phyloP scores from a whole-genome alignment of 1,284 basidiomycete species.

The Grifola frondosa region DNA sequence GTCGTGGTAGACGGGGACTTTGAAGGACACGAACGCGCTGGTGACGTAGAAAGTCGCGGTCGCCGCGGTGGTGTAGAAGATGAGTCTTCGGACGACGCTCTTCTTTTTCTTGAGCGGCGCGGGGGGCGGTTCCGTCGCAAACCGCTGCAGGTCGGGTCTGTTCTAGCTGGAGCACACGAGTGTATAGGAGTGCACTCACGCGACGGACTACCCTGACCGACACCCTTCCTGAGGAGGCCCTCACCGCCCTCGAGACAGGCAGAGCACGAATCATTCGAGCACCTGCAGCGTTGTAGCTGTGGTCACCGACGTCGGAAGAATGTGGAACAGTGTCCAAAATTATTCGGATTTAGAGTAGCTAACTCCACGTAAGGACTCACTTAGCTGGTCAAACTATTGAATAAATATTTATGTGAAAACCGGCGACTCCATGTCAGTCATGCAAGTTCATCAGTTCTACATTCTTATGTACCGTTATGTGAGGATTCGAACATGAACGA shows the following conservation, averaged over 20 bases:
- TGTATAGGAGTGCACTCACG: slow-evolving; percentile 38
- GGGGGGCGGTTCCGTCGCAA: slow-evolving; percentile 51
- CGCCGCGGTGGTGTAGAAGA: slow-evolving; percentile 60
- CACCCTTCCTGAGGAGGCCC: slow-evolving; percentile 45
- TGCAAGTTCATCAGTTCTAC: too few species aligned
- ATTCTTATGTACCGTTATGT: too few species aligned
- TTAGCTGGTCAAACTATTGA: too few species aligned
- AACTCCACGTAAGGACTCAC: too few species aligned
- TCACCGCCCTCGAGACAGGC: slow-evolving; percentile 51
- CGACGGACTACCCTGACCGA: slow-evolving; percentile 51
- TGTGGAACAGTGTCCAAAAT: slow-evolving; percentile 16
- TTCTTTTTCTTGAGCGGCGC: slow-evolving; percentile 51
- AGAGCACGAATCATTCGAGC: slow-evolving; percentile 59
- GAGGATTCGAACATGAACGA: too few species aligned
- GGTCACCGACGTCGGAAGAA: slow-evolving; percentile 23
- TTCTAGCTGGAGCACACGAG: slow-evolving; percentile 9
- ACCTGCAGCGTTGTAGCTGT: slow-evolving; percentile 21
- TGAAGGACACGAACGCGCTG: slow-evolving; percentile 73
- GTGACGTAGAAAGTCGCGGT: slow-evolving; percentile 80
- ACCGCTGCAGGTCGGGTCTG: slow-evolving; percentile 41
- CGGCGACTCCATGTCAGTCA: too few species aligned
- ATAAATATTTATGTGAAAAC: too few species aligned
- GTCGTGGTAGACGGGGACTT: slow-evolving; percentile 73
- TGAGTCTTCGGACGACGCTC: slow-evolving; percentile 48
- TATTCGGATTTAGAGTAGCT: too few species aligned